Evolutionary conservation across 495 filamentous ascomycete species (phyloP).

Genomic region (Neurospora sp.): DNA sequence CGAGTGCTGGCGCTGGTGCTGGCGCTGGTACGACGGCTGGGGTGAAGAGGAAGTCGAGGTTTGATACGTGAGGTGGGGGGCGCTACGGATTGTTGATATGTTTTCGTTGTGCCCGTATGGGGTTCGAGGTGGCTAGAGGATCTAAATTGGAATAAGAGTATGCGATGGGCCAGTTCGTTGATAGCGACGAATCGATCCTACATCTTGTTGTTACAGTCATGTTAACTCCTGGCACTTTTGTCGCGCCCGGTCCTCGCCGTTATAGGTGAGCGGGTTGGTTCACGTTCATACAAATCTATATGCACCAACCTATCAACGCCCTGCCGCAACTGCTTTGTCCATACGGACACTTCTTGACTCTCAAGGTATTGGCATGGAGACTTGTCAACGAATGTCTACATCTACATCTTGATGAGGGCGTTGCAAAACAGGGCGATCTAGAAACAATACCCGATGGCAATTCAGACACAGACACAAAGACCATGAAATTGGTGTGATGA

Average conservation of each 20-base stretch:
- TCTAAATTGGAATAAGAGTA: not conserved
- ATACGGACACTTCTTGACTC: not conserved
- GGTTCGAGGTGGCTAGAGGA: not conserved
- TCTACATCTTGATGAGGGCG: not conserved
- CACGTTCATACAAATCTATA: not conserved
- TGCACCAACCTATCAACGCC: not conserved
- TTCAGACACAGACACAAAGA: not conserved
- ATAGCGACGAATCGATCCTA: not conserved
- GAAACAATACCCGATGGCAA: not conserved
- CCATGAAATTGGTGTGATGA: not conserved
- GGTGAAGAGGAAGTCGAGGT: conserved; percentile 37
- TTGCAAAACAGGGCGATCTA: not conserved
- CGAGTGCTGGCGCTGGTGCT: not conserved
- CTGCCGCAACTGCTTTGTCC: not conserved
- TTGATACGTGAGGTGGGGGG: conserved; percentile 28
- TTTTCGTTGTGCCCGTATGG: not conserved
- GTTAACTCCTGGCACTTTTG: not conserved
- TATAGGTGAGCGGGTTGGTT: not conserved
- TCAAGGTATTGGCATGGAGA: not conserved
- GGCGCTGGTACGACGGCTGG: not conserved
- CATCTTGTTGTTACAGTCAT: not conserved
- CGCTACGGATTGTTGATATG: not conserved
- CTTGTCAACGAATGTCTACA: not conserved
- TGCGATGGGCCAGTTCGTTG: not conserved
- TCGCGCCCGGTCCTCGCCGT: not conserved